These are phyloP conservation scores for Tanacetum coccineum DNA, from an alignment of 129 eudicot genomes.

Conservation along the genomic window DNA sequence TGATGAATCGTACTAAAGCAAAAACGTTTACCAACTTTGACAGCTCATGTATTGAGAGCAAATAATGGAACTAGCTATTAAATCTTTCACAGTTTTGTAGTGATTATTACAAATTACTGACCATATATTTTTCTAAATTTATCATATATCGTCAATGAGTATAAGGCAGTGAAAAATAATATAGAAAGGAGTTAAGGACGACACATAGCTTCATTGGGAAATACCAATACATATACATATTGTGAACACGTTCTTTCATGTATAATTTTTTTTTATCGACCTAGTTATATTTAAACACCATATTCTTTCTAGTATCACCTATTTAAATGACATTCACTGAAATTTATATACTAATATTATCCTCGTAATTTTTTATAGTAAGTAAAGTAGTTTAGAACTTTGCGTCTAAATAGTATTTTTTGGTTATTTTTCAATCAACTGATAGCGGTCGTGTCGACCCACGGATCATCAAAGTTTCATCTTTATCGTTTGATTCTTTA, in stretches of 20 bases:
- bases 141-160: no score
- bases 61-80: no score
- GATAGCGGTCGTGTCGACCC: constrained; percentile 9
- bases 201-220: constrained; percentile 25
- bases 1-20: no score
- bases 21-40: no score
- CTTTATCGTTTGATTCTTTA: neutral
- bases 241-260: constrained; percentile 25
- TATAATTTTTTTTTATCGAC: constrained; percentile 11
- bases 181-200: neutral
- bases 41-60: no score
- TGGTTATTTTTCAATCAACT: neutral
- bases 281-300: neutral
- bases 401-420: neutral
- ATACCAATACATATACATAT: constrained; percentile 21
- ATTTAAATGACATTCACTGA: constrained; percentile 15
- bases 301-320: neutral
- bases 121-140: no score
- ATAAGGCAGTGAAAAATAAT: neutral
- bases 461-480: neutral
- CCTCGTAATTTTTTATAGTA: neutral
- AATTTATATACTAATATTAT: neutral
- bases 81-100: no score
- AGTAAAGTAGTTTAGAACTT: constrained; percentile 9
- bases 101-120: no score